Base-by-base conservation (phyloP, 225 moss, liverwort and hornwort genomes). In the Ulota crispa region DNA sequence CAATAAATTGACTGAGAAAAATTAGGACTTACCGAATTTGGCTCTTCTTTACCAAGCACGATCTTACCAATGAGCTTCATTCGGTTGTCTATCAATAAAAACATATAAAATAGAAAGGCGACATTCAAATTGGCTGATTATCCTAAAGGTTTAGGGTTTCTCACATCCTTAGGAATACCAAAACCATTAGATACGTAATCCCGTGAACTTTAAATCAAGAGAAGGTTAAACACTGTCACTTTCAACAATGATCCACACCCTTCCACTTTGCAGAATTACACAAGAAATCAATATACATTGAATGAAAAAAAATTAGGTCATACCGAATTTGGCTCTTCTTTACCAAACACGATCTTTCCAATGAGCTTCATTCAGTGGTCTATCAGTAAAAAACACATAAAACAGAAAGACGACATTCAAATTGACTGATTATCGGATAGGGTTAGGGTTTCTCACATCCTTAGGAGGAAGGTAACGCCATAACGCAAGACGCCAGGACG, bases 401-500 rank as follows among this genome's bases (percentile, higher is more conserved):
- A 1, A 18, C 0, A 50, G 50, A 45, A 45, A 18, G 18, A 18
- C 6, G 50, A 50, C 4, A 50, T 50, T 34, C 45, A 52, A 24
- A 34, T 34, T 34, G 34, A 5, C 34, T 32, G 32, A 32, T 32
- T 32, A 32, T 32, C 32, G 2, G 2, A 4, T 34, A 34, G 52
- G 24, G 26, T 54, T 20, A 64, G 30, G 27, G 9, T 50, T 50
- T 78, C 54, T 56, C 69, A 94, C 98, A 76, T 91, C 70, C 41
- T 89, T 87, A 74, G 86, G 36, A 75, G 95, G 98, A 69, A 81
- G 88, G 73, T 95, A 98, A 47, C 88, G 98, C 95, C 98, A 98
- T 39, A 98, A 80, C 36, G 98, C 94, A 70, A 98, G 91, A 81
- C 94, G 93, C 98, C 98, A 98, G 23, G 72, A 60, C 68, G 98